Evolutionary conservation across 2,329 filamentous ascomycete genomes (phyloP), one percentile per base, ranked within the genome.

Genomic region (Simplicillium aogashimaense): DNA sequence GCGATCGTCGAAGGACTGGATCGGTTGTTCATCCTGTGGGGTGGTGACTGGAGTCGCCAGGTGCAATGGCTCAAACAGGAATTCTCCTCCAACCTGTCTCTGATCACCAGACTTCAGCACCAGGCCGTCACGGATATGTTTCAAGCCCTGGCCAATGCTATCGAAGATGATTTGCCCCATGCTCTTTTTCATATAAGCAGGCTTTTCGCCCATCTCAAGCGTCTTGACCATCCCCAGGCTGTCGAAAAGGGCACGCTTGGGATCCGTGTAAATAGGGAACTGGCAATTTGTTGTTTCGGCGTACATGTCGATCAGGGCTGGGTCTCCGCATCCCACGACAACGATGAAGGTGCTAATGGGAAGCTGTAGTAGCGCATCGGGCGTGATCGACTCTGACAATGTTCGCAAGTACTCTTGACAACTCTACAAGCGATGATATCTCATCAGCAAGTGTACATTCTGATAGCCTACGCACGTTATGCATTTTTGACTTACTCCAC

Each of bases 201-300:
- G 83, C 34, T 70, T 64, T 2, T 54, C 18, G 4, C 83, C 83
- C 15, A 82, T 50, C 1, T 67, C 67, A 29, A 80, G 65, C 2
- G 81, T 83, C 45, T 72, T 74, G 10, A 71, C 66, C 82, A 89
- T 85, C 46, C 76, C 81, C 1, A 90, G 70, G 37, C 71, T 65
- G 31, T 72, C 61, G 61, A 87, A 87, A 7, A 89, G 66, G 29
- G 70, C 70, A 28, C 74, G 67, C 3, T 74, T 77, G 0, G 83
- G 83, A 54, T 89, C 84, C n/a, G 82, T 76, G 63, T 85, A 89
- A 43, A 89, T 72, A n/a, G 80, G 78, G 61, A 81, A 89, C 2
- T 73, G 70, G 50, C 81, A 86, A n/a, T 57, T 56, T 0, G 83
- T 83, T 40, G 74, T 68, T 16, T 69, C 55, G 14, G 66, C 64